These are phyloP conservation scores for Colletotrichum truncatum DNA, from an alignment of 2,329 filamentous ascomycete species.

Conservation along the genomic window DNA sequence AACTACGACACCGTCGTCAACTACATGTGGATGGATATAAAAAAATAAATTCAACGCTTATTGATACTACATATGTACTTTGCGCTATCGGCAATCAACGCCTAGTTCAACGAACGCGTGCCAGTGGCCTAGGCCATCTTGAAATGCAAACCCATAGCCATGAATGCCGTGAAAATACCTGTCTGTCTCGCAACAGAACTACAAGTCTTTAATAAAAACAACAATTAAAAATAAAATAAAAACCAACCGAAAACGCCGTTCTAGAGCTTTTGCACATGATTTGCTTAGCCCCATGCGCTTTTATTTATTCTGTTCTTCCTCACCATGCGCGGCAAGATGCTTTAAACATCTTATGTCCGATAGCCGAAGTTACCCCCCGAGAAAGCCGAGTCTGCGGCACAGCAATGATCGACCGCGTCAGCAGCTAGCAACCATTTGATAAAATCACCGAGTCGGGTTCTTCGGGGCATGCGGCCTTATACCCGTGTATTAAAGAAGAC, in stretches of 20 bases:
- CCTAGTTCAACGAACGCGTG: constrained; percentile 1
- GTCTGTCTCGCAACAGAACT: constrained; percentile 14
- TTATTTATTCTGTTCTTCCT: background rate
- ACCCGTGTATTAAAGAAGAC: background rate
- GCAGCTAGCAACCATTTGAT: background rate
- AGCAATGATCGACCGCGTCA: constrained; percentile 14
- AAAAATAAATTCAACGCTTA: background rate
- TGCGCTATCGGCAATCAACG: background rate
- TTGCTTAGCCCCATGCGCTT: background rate
- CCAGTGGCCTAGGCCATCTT: background rate
- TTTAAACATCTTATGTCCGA: constrained; percentile 20
- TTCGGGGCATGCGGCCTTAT: background rate
- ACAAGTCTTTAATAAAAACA: constrained; percentile 9
- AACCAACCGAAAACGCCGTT: constrained; percentile 17
- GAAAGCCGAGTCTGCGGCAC: constrained; percentile 20
- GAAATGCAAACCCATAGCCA: constrained; percentile 1
- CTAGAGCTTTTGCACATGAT: constrained; percentile 5
- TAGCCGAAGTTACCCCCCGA: constrained; percentile 2
- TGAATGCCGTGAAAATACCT: background rate
- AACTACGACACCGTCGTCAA: too few relatives aligned
- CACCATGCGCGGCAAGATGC: background rate
- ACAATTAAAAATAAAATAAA: too few relatives aligned
- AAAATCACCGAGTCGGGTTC: constrained; percentile 1
- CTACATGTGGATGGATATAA: too few relatives aligned
- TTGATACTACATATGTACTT: background rate